phyloP scores from a whole-genome alignment of 805 yeast genomes.

The Tetrapisispora pingtungensis region DNA sequence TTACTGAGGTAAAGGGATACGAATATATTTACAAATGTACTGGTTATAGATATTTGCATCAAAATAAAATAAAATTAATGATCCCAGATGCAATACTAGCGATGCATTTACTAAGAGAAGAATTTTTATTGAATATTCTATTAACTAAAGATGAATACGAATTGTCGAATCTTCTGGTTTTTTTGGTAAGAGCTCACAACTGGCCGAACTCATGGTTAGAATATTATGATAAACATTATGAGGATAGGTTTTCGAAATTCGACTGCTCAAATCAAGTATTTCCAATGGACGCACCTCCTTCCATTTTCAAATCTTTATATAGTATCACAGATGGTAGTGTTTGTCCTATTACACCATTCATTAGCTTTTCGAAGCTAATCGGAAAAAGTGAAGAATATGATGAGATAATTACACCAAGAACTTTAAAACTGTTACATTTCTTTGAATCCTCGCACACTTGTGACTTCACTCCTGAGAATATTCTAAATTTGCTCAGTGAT shows the following conservation, averaged over 20 bases:
- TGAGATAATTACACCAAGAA: conserved; percentile 53
- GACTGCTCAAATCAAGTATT: conserved; percentile 11
- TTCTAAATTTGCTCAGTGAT: conserved; percentile 54
- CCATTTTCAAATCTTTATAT: conserved; percentile 35
- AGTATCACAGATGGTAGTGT: conserved; percentile 23
- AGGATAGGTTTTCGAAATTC: not conserved
- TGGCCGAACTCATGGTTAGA: conserved; percentile 61
- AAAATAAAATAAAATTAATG: not conserved
- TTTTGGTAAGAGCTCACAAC: conserved; percentile 56
- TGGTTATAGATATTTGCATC: not conserved
- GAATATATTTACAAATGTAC: not conserved
- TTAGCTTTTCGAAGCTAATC: conserved; percentile 56
- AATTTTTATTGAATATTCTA: conserved; percentile 47
- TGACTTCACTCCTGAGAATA: conserved; percentile 39
- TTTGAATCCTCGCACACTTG: conserved; percentile 55
- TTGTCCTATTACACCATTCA: conserved; percentile 35
- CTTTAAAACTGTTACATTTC: conserved; percentile 45
- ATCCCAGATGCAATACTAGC: conserved; percentile 55
- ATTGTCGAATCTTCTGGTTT: conserved; percentile 53
- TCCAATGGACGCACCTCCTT: conserved; percentile 29
- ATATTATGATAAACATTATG: conserved; percentile 34
- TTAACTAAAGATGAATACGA: conserved; percentile 27
- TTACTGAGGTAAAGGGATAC: too few species aligned
- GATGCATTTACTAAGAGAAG: conserved; percentile 72
- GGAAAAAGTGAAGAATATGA: conserved; percentile 50